Percentiles rank a stretch among this genome's conserved stretches.
Evolutionary conservation across 192 early-diverging fungal species (phyloP).

Genomic region (Rhizoclosmatium sp.): DNA sequence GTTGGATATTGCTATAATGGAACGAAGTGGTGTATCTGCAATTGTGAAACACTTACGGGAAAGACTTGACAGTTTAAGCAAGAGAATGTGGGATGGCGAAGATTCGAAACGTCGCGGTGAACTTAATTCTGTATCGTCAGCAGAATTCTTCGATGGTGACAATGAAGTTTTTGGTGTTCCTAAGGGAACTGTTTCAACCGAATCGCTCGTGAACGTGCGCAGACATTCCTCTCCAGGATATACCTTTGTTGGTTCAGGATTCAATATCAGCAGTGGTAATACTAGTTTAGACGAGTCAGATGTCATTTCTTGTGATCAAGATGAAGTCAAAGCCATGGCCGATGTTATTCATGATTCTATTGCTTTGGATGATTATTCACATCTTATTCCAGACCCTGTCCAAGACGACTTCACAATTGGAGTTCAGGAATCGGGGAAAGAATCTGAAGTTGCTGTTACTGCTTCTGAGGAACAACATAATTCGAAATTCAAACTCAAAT

Average conservation of each 20-base stretch:
- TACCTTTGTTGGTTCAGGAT: not conserved
- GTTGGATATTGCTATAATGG: slow-evolving; percentile 30
- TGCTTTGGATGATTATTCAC: not conserved
- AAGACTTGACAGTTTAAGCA: slow-evolving; percentile 24
- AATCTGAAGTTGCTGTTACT: not conserved
- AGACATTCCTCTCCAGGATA: slow-evolving; percentile 38
- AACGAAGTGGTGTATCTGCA: slow-evolving; percentile 21
- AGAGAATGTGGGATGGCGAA: slow-evolving; percentile 37
- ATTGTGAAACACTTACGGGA: slow-evolving; percentile 22
- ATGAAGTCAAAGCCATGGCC: slow-evolving; percentile 8
- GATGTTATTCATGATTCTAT: slow-evolving; percentile 5
- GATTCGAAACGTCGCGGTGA: not conserved
- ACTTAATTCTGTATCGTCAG: not conserved
- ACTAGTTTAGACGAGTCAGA: not conserved
- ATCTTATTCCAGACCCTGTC: not conserved
- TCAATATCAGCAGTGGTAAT: not conserved
- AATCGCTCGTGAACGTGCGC: not conserved
- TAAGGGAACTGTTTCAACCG: not conserved
- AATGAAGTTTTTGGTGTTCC: not conserved
- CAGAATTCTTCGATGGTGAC: not conserved
- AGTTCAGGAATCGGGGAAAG: too few relatives aligned
- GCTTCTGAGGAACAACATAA: not conserved
- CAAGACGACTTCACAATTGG: too few relatives aligned
- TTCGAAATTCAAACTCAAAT: not conserved
- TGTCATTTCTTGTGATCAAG: not conserved